Conservation (phyloP, 2,329 filamentous ascomycete species). For the Xylaria sp. region DNA sequence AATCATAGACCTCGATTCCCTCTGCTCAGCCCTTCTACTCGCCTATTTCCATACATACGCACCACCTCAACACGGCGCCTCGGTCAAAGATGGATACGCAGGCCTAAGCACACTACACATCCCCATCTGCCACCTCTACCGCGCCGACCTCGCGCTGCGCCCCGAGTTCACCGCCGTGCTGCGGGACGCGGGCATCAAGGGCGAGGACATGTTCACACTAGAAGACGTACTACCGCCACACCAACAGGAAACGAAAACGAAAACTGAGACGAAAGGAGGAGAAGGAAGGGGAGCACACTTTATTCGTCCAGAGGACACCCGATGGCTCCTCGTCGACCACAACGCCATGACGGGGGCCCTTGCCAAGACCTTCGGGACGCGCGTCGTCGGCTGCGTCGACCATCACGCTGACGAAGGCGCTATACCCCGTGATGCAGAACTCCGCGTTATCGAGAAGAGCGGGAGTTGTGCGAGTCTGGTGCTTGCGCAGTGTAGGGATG, state of each 20-base stretch:
- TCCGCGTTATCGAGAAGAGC: constrained; percentile 71
- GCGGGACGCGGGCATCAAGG: constrained; percentile 66
- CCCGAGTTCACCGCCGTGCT: constrained; percentile 78
- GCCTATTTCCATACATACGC: constrained; percentile 77
- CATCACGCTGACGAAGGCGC: constrained; percentile 79
- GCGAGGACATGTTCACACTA: constrained; percentile 73
- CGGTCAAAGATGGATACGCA: constrained; percentile 41
- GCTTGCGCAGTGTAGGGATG: constrained; percentile 65
- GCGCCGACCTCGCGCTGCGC: constrained; percentile 75
- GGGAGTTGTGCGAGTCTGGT: constrained; percentile 82
- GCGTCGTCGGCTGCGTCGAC: constrained; percentile 76
- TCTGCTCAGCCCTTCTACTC: constrained; percentile 78
- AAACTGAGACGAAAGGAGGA: not conserved
- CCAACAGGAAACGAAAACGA: not conserved
- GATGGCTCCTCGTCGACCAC: constrained; percentile 83
- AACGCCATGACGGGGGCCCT: constrained; percentile 76
- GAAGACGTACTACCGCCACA: constrained; percentile 61
- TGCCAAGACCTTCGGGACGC: constrained; percentile 60
- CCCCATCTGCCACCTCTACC: constrained; percentile 77
- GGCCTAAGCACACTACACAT: constrained; percentile 65
- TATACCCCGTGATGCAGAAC: constrained; percentile 59
- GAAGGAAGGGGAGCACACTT: constrained; percentile 28
- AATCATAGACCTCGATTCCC: constrained; percentile 77
- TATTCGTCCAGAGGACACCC: constrained; percentile 64
- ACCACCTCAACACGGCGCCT: constrained; percentile 53